phyloP scores from a whole-genome alignment of 176 grass and related monocot species.

The Zoysia japonica region DNA sequence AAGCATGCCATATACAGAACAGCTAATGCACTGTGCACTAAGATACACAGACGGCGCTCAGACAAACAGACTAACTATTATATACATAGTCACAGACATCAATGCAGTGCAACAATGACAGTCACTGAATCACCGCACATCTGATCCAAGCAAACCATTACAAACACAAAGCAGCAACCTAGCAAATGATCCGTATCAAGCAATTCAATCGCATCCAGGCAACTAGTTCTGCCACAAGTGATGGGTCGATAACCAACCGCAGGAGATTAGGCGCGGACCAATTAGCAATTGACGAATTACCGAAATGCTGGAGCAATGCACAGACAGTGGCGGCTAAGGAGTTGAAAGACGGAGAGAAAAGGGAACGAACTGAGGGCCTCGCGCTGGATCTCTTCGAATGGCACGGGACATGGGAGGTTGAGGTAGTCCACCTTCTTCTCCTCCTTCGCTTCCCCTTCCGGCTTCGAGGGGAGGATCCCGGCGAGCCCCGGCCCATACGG shows the following conservation, averaged over 20 bases:
- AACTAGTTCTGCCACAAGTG: background rate
- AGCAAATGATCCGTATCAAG: background rate
- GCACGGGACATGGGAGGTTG: constrained; percentile 86
- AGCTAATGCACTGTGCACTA: background rate
- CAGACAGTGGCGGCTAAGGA: constrained; percentile 1
- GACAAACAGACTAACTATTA: background rate
- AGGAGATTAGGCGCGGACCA: background rate
- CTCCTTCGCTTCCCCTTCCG: constrained; percentile 48
- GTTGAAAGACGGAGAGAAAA: background rate
- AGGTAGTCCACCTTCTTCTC: constrained; percentile 87
- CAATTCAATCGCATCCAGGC: constrained; percentile 18
- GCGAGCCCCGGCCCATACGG: constrained; percentile 70
- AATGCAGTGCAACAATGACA: background rate
- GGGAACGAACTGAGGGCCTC: constrained; percentile 81
- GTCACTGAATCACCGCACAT: background rate
- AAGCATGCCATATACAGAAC: background rate
- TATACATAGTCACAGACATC: background rate
- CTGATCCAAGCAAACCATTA: background rate
- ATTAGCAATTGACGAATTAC: background rate
- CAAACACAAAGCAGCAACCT: constrained; percentile 6
- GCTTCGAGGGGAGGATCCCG: constrained; percentile 61
- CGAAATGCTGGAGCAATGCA: constrained; percentile 40
- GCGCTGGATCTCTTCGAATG: constrained; percentile 99
- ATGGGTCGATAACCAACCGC: background rate
- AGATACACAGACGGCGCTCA: background rate